These are phyloP conservation scores for Lablab purpureus DNA, from an alignment of 306 rosid genomes.

Conservation along the genomic window DNA sequence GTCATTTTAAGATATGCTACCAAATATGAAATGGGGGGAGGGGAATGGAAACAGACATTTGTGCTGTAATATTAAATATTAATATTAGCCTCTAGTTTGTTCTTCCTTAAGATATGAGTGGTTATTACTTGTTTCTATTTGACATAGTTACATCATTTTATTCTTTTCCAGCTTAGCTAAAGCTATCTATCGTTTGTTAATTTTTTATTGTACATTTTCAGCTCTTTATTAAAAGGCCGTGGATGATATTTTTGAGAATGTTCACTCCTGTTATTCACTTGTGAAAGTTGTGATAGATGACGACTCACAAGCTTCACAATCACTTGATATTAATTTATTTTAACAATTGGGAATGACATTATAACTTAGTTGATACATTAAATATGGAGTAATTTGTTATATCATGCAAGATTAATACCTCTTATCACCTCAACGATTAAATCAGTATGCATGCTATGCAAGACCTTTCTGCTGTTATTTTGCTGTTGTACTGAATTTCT, in stretches of 20 bases:
- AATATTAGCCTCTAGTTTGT: neutral
- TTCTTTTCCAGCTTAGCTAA: neutral
- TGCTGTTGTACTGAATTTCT: constrained; percentile 34
- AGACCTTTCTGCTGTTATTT: constrained; percentile 21
- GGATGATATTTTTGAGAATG: neutral
- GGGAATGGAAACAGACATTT: neutral
- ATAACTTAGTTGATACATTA: neutral
- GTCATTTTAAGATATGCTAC: neutral
- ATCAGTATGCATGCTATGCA: constrained; percentile 4
- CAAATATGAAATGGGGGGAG: neutral
- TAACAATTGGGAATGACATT: constrained; percentile 2
- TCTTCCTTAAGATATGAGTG: constrained; percentile 6
- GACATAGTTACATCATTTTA: neutral
- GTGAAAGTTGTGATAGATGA: constrained; percentile 12
- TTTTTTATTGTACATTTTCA: constrained; percentile 13
- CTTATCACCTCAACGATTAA: neutral
- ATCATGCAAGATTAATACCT: neutral
- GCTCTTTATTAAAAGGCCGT: constrained; percentile 17
- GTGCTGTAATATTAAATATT: constrained; percentile 1
- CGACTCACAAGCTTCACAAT: neutral
- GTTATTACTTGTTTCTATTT: neutral
- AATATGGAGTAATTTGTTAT: constrained; percentile 27
- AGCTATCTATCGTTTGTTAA: constrained; percentile 4
- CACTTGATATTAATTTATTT: neutral
- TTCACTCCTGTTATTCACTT: neutral